Evolutionary conservation across 192 early-diverging fungal genomes (phyloP), one percentile per base, ranked within the genome.

Genomic region (Chytriomyces hyalinus): DNA sequence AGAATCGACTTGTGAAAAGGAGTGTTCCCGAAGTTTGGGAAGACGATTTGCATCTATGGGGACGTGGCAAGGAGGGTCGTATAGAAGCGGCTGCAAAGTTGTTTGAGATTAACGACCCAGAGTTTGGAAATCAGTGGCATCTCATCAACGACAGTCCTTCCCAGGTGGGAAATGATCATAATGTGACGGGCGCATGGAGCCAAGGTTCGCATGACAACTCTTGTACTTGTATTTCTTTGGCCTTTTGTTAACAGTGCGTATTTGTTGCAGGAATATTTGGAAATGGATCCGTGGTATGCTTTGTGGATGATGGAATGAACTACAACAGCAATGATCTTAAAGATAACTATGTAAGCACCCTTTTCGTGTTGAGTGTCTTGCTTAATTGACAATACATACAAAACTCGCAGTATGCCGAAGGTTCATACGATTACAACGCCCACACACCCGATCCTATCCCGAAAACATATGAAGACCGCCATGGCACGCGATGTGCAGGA

Each of bases 401-500:
- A 13, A 24, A 36, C 61, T 49, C 49, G 36, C 78, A 93, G 92
- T 88, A 84, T 79, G 91, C 88, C 6, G 89, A 84, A 59, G 97
- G 96, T 5, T 99, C 98, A 0, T 96, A 95, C 78, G 98, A 99
- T 81, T 99, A 93, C 79, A 98, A 98, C 77, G 91, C 94, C 71
- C 90, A 93, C 77, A 87, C 78, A 6, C 78, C 83, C 50, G 77
- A 92, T 45, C 97, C 97, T 6, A 91, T 83, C 60, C 98, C 97
- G 26, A 85, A 82, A 61, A 66, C 93, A 0, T 45, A 48, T 15
- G 92, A 95, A 47, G 98, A 99, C 79, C 88, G 88, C 60, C 98
- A 99, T 80, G 98, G 98, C 53, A 99, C 98, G 9, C 85, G 98
- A 49, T 99, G 97, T 81, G 98, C 98, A 6, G 98, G 98, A 15